Evolutionary conservation across 345 rosid genomes (phyloP), one percentile per base, ranked within the genome.

Genomic region (Physaria fendleri): DNA sequence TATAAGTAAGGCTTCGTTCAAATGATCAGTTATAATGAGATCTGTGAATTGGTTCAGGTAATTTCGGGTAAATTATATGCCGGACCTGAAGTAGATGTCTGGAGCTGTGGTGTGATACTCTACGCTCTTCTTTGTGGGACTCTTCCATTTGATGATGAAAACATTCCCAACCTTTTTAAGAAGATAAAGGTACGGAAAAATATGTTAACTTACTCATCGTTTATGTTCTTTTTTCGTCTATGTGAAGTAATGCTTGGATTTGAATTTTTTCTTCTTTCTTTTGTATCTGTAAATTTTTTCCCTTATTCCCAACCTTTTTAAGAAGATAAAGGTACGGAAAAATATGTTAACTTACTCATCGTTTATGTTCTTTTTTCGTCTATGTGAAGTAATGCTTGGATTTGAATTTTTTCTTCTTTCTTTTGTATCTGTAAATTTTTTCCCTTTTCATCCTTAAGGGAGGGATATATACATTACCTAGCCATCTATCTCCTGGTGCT

Each of bases 81-180:
- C 56, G 99, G 99, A 11, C 92, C 96, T 52, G 99, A 90, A 77
- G 89, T 90, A 46, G 99, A 94, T 70, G 96, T 94, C 29, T 94
- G 99, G 99, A 94, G 99, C 71, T 94, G 99, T 59, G 99, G 99
- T 14, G 95, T 94, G 44, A 87, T 87, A 65, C 75, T 94, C 47
- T 94, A 94, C 62, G 97, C 92, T 40, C 96, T 94, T 69, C 94
- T 94, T 42, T 87, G 90, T 46, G 99, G 99, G 13, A 76, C 87
- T 48, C 97, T 94, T 70, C 99, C 97, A 22, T 94, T 94, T 40
- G 96, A 90, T 61, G 97, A 90, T 58, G 99, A 85, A 63, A 90
- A 85, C 77, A 77, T 90, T 64, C 90, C 99, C 45, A 85, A 81
- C 64, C 95, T 94, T 63, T 90, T 83, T 32, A 84, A 80, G 74